Evolutionary conservation across 768 basidiomycete species (phyloP).

Genomic region (Gautieria morchelliformis): DNA sequence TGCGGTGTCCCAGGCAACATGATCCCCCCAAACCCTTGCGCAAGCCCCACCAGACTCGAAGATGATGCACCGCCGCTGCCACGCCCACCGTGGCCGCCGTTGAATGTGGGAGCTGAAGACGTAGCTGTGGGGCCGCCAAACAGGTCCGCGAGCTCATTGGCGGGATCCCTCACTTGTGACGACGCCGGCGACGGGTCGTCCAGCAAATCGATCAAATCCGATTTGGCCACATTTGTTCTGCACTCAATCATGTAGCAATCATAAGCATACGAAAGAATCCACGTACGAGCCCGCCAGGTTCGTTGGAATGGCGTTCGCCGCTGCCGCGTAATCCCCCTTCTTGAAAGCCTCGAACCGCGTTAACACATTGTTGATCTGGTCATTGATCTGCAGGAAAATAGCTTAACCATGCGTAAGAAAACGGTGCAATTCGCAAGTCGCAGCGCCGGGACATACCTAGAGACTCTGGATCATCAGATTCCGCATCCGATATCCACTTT

Average conservation of each 20-base stretch:
- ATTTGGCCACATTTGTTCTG: conserved; percentile 20
- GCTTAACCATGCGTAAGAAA: conserved; percentile 33
- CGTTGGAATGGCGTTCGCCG: conserved; percentile 58
- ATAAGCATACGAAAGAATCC: background rate
- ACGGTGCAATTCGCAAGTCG: background rate
- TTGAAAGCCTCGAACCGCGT: conserved; percentile 90
- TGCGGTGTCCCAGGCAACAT: conserved; percentile 35
- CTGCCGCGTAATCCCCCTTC: conserved; percentile 72
- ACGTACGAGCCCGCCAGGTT: conserved; percentile 32
- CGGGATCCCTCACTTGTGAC: conserved; percentile 13
- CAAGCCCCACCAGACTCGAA: conserved; percentile 5
- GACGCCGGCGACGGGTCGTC: conserved; percentile 29
- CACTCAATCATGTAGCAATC: conserved; percentile 3
- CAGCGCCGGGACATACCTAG: conserved; percentile 46
- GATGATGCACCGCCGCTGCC: conserved; percentile 3
- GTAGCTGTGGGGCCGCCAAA: conserved; percentile 30
- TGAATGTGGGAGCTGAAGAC: conserved; percentile 1
- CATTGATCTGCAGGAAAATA: conserved; percentile 91
- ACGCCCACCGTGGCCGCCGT: conserved; percentile 5
- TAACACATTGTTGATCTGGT: conserved; percentile 91
- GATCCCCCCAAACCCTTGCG: conserved; percentile 26
- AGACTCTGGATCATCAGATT: conserved; percentile 80
- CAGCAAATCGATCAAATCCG: conserved; percentile 73
- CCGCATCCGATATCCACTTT: conserved; percentile 95
- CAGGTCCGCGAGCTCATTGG: conserved; percentile 54